phyloP scores from a whole-genome alignment of 2,329 filamentous ascomycete genomes.

The Ophiosphaerella narmari region DNA sequence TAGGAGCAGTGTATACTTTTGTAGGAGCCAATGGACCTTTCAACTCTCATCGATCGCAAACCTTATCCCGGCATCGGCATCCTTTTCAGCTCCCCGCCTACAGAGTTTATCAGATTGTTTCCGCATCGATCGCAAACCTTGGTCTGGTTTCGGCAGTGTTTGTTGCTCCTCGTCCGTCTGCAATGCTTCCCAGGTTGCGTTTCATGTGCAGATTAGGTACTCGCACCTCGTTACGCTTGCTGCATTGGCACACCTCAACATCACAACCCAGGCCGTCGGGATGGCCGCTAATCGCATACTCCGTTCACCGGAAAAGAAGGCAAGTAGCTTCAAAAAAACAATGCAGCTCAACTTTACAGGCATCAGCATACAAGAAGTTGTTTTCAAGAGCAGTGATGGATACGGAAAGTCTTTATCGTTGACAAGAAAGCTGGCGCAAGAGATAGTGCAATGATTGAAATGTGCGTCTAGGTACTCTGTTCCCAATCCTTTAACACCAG shows the following conservation, averaged over 20 bases:
- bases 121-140: conserved; percentile 3
- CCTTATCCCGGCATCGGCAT: conserved; percentile 5
- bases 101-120: conserved; percentile 2
- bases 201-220: too few relatives aligned
- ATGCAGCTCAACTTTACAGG: too few relatives aligned
- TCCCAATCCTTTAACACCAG: neutral
- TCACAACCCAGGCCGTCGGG: neutral
- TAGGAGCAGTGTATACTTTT: conserved; percentile 3
- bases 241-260: neutral
- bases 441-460: too few relatives aligned
- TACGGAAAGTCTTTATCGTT: too few relatives aligned
- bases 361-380: too few relatives aligned
- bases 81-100: conserved; percentile 11
- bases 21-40: neutral
- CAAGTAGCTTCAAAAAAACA: too few relatives aligned
- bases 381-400: too few relatives aligned
- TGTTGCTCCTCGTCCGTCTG: too few relatives aligned
- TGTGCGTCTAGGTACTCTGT: neutral
- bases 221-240: neutral
- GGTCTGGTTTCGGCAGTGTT: too few relatives aligned
- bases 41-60: neutral
- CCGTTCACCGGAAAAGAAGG: too few relatives aligned
- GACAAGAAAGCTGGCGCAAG: neutral
- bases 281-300: neutral
- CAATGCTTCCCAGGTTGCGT: too few relatives aligned